phyloP scores from a whole-genome alignment of 2,329 filamentous ascomycete species.

The Ceratocystis lukuohia region DNA sequence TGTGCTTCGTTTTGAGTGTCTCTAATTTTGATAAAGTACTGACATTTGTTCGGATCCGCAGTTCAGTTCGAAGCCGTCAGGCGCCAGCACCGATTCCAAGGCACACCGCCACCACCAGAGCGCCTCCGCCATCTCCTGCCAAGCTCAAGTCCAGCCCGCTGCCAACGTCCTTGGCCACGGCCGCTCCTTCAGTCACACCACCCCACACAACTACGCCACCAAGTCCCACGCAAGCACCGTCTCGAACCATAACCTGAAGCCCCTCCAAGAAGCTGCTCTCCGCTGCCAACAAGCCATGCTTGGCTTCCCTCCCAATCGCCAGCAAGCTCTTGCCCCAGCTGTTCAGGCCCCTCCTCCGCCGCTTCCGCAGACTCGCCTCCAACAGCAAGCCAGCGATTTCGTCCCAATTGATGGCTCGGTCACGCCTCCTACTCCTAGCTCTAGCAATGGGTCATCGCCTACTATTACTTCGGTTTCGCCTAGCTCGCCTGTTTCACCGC shows the following conservation, averaged over 20 bases:
- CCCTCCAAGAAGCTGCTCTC: slow-evolving; percentile 25
- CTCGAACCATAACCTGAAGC: slow-evolving; percentile 33
- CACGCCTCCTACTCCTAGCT: slow-evolving; percentile 25
- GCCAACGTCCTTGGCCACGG: background rate
- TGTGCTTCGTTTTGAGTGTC: too few species aligned
- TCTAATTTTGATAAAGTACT: slow-evolving; percentile 21
- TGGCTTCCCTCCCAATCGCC: slow-evolving; percentile 21
- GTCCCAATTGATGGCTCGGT: slow-evolving; percentile 18
- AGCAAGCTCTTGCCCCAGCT: slow-evolving; percentile 1
- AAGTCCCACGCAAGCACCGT: slow-evolving; percentile 28
- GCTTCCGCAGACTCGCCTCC: background rate
- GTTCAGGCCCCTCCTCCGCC: background rate
- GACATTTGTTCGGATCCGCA: slow-evolving; percentile 21
- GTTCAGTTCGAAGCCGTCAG: slow-evolving; percentile 18
- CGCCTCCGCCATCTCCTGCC: background rate
- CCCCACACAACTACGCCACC: background rate
- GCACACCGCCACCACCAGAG: background rate
- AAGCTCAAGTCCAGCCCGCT: background rate
- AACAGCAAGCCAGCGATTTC: background rate
- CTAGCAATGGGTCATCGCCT: slow-evolving; percentile 25
- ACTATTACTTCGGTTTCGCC: slow-evolving; percentile 33
- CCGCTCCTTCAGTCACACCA: slow-evolving; percentile 1
- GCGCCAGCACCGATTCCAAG: slow-evolving; percentile 8
- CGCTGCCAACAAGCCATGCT: slow-evolving; percentile 20
- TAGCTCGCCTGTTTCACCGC: slow-evolving; percentile 33